Conservation (phyloP, 345 rosid genomes). For the thale cress (Arabidopsis thaliana) region DNA sequence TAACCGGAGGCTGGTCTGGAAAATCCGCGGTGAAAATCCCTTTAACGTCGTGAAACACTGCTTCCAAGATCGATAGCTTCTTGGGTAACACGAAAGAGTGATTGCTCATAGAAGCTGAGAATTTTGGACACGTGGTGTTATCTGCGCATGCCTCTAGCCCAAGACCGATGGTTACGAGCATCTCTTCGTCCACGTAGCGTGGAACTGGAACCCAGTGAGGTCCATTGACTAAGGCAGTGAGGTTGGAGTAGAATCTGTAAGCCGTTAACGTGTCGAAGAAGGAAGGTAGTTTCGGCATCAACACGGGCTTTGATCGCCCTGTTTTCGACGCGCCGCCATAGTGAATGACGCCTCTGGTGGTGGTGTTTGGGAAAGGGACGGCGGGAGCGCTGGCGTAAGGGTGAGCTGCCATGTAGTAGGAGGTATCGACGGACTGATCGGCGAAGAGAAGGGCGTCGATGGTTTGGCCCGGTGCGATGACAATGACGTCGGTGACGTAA, state of each 20-base stretch:
- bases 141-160: slow-evolving; percentile 53
- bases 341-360: slow-evolving; percentile 68
- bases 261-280: slow-evolving; percentile 76
- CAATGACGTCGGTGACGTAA: slow-evolving; percentile 65
- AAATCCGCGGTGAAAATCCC: slow-evolving; percentile 76
- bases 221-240: slow-evolving; percentile 52
- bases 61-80: slow-evolving; percentile 64
- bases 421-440: slow-evolving; percentile 63
- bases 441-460: slow-evolving; percentile 66
- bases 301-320: slow-evolving; percentile 36
- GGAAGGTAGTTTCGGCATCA: slow-evolving; percentile 73
- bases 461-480: slow-evolving; percentile 78
- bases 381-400: slow-evolving; percentile 58
- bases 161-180: slow-evolving; percentile 73
- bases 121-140: slow-evolving; percentile 58
- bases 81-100: slow-evolving; percentile 62
- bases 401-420: slow-evolving; percentile 82
- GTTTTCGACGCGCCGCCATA: slow-evolving; percentile 51
- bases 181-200: slow-evolving; percentile 59
- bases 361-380: slow-evolving; percentile 51
- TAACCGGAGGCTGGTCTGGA: slow-evolving; percentile 62
- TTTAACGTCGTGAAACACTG: slow-evolving; percentile 52
- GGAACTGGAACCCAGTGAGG: slow-evolving; percentile 79
- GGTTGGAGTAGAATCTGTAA: slow-evolving; percentile 58
- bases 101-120: slow-evolving; percentile 85